These are phyloP conservation scores for Fusarium haematococcum DNA, from an alignment of 2,329 filamentous ascomycete species.

Conservation along the genomic window DNA sequence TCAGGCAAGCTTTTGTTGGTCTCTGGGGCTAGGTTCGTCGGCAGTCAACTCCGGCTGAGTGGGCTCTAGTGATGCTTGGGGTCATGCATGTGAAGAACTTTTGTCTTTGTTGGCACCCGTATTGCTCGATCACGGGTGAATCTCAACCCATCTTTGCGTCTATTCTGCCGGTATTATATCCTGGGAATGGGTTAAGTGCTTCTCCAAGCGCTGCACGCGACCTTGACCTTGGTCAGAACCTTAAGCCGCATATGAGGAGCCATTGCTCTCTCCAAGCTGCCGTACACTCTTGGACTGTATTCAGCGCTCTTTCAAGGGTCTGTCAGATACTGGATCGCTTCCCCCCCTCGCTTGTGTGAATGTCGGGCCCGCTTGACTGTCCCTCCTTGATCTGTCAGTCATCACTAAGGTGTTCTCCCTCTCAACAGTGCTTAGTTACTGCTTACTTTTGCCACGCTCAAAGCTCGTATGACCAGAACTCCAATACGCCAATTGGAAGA, in stretches of 20 bases:
- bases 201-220: background rate
- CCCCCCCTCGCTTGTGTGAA: background rate
- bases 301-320: background rate
- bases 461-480: background rate
- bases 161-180: background rate
- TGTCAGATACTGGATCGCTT: background rate
- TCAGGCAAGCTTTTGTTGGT: background rate
- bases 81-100: background rate
- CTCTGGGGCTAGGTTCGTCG: background rate
- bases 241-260: background rate
- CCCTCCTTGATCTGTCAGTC: background rate
- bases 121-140: background rate
- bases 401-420: background rate
- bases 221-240: background rate
- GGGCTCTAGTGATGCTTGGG: background rate
- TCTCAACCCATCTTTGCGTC: background rate
- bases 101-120: background rate
- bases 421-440: background rate
- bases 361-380: background rate
- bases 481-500: background rate
- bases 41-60: slow-evolving; percentile 4
- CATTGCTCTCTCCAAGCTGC: background rate
- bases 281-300: background rate
- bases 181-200: background rate
- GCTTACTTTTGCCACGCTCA: background rate